Conservation (phyloP, 1,284 basidiomycete genomes). For the Melampsora abietis-canadensis region DNA sequence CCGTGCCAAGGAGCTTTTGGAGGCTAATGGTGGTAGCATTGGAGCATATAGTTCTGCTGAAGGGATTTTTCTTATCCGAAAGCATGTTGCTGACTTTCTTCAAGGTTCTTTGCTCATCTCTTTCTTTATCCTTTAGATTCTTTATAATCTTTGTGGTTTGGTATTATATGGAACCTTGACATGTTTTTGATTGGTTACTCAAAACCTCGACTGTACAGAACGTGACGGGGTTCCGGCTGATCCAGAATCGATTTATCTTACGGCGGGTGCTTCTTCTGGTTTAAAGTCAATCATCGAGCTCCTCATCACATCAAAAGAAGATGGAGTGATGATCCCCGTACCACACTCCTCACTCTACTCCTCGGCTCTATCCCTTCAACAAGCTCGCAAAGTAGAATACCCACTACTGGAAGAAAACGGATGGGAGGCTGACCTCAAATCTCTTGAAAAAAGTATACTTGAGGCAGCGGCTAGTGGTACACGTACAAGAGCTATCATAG, state of each 20-base stretch:
- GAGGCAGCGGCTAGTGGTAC: slow-evolving; percentile 66
- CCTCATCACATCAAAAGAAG: slow-evolving; percentile 63
- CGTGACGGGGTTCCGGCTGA: slow-evolving; percentile 82
- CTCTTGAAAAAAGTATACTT: slow-evolving; percentile 66
- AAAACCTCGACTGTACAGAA: too few species aligned
- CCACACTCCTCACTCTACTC: slow-evolving; percentile 99
- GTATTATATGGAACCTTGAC: too few species aligned
- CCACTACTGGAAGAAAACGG: slow-evolving; percentile 75
- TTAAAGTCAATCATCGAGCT: slow-evolving; percentile 82
- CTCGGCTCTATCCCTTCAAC: slow-evolving; percentile 80
- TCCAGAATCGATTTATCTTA: slow-evolving; percentile 86
- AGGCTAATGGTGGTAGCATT: slow-evolving; percentile 79
- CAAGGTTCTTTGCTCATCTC: slow-evolving; percentile 59
- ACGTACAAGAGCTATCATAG: slow-evolving; percentile 73
- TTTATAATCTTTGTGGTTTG: too few species aligned
- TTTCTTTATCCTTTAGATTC: not conserved
- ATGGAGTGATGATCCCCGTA: slow-evolving; percentile 88
- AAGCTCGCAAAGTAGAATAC: slow-evolving; percentile 80
- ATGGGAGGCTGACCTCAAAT: slow-evolving; percentile 76
- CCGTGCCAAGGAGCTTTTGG: slow-evolving; percentile 72
- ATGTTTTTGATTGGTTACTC: too few species aligned
- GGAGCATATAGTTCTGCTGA: slow-evolving; percentile 96
- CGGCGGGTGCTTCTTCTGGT: slow-evolving; percentile 86
- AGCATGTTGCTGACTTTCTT: slow-evolving; percentile 86
- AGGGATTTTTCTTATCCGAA: slow-evolving; percentile 81